Evolutionary conservation across 164 flowering plant genomes (phyloP), one percentile per base, ranked within the genome.

Genomic region (Liquidambar formosana): DNA sequence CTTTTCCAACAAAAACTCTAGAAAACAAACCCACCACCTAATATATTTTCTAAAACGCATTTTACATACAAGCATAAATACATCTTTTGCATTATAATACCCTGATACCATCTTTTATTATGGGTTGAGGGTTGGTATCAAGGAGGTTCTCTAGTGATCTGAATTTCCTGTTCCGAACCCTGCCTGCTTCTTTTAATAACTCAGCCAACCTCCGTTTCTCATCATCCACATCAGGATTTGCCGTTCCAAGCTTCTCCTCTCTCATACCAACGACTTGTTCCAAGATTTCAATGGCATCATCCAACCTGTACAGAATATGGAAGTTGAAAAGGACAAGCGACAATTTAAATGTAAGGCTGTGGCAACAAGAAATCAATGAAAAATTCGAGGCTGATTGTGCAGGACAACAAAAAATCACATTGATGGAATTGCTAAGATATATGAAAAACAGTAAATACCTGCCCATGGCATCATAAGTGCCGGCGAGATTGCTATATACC

Each of bases 191-290:
- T 60, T 76, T 84, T 66, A 88, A 64, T 68, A 88, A 73, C 77
- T 83, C 88, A 10, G 73, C 69, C 71, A 88, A 66, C 71, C 93
- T 78, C 67, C 75, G 57, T 74, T 80, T 86, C 74, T 88, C 93
- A 51, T 82, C 89, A 14, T 75, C 79, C 59, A 86, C 89, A 18
- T 85, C 88, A n/a, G 90, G 90, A 75, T 85, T 80, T 57, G 89
- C 93, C 18, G 90, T 88, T 74, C 93, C 90, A 16, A 86, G 89
- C 75, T 85, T 86, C 77, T 85, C 90, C 69, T 86, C 93, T 70
- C 90, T 82, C 82, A 81, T 77, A 38, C 79, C 80, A 43, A 88
- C 90, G 1, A 86, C 73, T 63, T 71, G 76, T 71, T 88, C 90
- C 74, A 88, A 74, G 14, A 85, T 79, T 41, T 82, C 85, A 54